Base-by-base conservation (phyloP, 164 flowering plant species). In the Kalanchoe fedtschenkoi region DNA sequence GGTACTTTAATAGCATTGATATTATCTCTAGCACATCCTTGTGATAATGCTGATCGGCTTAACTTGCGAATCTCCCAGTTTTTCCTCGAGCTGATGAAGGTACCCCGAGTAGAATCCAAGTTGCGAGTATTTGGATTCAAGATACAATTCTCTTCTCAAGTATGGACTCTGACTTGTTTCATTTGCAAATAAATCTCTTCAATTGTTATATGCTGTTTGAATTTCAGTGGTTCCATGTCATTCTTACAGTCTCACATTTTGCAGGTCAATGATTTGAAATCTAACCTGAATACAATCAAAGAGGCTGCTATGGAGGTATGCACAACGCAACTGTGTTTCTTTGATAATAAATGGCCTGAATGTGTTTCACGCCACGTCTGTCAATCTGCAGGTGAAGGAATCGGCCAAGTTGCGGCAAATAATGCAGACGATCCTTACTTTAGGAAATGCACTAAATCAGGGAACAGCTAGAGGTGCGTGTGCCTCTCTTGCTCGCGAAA, bases 381-480 rank as follows among this genome's bases (percentile, higher is more conserved):
- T 29, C 34, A 61, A 21, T 21, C 65, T 79, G 60, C 77, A 93
- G 99, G 99, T 93, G 13, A 90, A 84, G 66, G 96, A 88, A 56
- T 93, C 99, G 37, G 71, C 62, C 14, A 93, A 93, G 68, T 69
- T 93, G 75, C 88, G 96, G n/a, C 86, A 84, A 65, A 81, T 93
- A 67, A 93, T 93, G 99, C 96, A 90, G 75, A 93, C 99, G 16
- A 88, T 93, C 70, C 87, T 93, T 46, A 90, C 96, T 34, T 65
- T 93, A 61, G 99, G 99, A 74, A 93, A 93, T 79, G 99, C 99
- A 58, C 72, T 93, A 72, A 93, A 93, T 76, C 99, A 93, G 72
- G 99, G 99, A 55, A 93, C 99, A 61, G 91, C 97, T 60, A 70
- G 99, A 73, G 99, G 99, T 93, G n/a, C n/a, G n/a, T n/a, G n/a